Base-by-base conservation (phyloP, 2,329 filamentous ascomycete species). In the Fusarium denticulatum region DNA sequence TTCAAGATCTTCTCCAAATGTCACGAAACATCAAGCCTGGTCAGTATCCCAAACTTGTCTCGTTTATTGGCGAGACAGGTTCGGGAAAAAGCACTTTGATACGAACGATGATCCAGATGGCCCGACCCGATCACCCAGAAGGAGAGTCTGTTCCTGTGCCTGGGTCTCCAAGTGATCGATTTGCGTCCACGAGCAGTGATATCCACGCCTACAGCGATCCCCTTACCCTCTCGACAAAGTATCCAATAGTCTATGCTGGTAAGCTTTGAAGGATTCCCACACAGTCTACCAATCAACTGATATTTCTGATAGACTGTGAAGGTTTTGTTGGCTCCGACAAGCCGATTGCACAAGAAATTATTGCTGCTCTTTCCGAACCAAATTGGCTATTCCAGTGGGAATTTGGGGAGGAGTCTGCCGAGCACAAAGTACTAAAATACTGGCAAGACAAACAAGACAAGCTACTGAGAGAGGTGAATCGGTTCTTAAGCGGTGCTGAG, bases 21-120 rank as follows among this genome's bases (percentile, higher is more conserved):
- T 46, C 43, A 0, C 37, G 34, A 30, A 30, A n/a, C 4, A 0
- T 1, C 10, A 20, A 7, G 22, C 52, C 24, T 4, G 53, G 37
- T 20, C 67, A 65, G 6, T 71, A 61, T n/a, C 70, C 70, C 3
- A 73, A 65, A 5, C 15, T 73, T 26, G 57, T 73, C 12, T 73
- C 70, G 3, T 73, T 73, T 20, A 61, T 71, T 18, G 70, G 70
- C 7, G 68, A 70, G 14, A 73, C 70, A 1, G 70, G 70, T 4
- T 71, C 70, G 0, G 70, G 67, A 0, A 73, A 73, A 14, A 73
- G 70, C 37, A 73, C 70, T 7, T 18, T 73, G 9, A 73, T 73
- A 26, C 53, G 64, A 5, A 57, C 53, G 0, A 71, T 73, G 63
- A 67, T 73, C 7, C 57, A 61, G 9, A 62, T 65, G 60, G 22